A percentile compares a stretch with the other conserved stretches of the same genome.
phyloP scores from a whole-genome alignment of 805 yeast genomes.

The Cyberlindnera mrakii region DNA sequence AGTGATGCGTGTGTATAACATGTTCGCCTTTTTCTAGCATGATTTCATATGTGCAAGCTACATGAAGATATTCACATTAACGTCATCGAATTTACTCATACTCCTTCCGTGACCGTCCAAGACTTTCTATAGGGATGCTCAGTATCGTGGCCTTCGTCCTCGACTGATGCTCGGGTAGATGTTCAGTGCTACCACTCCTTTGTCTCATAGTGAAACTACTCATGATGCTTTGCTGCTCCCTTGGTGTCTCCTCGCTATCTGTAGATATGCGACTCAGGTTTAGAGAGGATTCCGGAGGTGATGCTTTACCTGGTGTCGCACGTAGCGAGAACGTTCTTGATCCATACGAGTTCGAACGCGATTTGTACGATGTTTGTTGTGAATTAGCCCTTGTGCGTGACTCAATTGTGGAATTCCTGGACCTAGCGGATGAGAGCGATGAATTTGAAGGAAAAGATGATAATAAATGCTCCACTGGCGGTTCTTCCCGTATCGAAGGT shows the following conservation, averaged over 20 bases:
- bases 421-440: conserved; percentile 9
- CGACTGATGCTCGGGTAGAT: background rate
- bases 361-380: background rate
- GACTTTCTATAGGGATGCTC: conserved; percentile 20
- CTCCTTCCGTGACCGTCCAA: conserved; percentile 15
- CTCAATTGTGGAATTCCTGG: conserved; percentile 12
- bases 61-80: too few species aligned
- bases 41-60: too few species aligned
- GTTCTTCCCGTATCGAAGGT: conserved; percentile 16
- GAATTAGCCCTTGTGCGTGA: conserved; percentile 8
- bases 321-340: background rate
- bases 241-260: background rate
- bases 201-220: conserved; percentile 2
- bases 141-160: conserved; percentile 13
- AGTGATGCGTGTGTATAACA: too few species aligned
- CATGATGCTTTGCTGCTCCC: conserved; percentile 2
- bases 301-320: background rate
- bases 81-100: too few species aligned
- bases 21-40: too few species aligned
- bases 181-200: too few species aligned
- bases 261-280: conserved; percentile 1
- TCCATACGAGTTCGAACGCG: conserved; percentile 3
- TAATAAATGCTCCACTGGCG: conserved; percentile 6
- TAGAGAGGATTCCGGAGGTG: background rate
- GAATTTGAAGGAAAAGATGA: conserved; percentile 23